A percentile compares a stretch with the other conserved stretches of the same genome.
These are phyloP conservation scores for Potentilla sterilis DNA, from an alignment of 306 rosid genomes.

Conservation along the genomic window DNA sequence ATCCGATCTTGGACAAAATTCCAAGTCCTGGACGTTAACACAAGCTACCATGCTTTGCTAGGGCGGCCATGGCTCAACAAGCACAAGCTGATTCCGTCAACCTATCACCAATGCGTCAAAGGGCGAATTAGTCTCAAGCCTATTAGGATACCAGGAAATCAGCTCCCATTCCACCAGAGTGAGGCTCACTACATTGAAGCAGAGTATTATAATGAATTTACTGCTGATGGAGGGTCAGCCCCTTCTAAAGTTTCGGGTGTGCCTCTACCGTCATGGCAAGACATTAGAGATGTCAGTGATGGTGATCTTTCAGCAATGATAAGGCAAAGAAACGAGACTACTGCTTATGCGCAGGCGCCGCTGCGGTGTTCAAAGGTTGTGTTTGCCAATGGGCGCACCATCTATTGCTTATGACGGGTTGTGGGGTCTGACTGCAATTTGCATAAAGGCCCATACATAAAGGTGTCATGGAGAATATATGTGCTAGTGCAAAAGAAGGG, in stretches of 20 bases:
- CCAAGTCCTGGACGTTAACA: not conserved
- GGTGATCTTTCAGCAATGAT: accelerated
- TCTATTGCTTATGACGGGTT: not conserved
- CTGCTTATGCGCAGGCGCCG: accelerated
- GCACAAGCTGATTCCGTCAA: not conserved
- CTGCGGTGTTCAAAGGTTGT: not conserved
- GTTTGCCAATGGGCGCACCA: not conserved
- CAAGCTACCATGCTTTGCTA: not conserved
- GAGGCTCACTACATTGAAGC: not conserved
- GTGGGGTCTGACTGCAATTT: not conserved
- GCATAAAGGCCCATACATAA: not conserved
- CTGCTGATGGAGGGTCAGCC: not conserved
- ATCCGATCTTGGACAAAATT: not conserved
- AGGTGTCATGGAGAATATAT: not conserved
- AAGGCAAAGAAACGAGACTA: not conserved
- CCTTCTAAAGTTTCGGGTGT: too few species aligned
- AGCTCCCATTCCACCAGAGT: not conserved
- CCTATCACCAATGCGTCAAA: not conserved
- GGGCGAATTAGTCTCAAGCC: not conserved
- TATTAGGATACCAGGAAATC: not conserved
- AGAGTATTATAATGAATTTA: not conserved
- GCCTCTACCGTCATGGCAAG: too few species aligned
- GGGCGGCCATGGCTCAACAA: not conserved
- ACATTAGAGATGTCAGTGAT: not conserved
- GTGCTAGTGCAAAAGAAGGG: not conserved